Conservation (phyloP, 495 filamentous ascomycete genomes). For the Aspergillus ostianus region DNA sequence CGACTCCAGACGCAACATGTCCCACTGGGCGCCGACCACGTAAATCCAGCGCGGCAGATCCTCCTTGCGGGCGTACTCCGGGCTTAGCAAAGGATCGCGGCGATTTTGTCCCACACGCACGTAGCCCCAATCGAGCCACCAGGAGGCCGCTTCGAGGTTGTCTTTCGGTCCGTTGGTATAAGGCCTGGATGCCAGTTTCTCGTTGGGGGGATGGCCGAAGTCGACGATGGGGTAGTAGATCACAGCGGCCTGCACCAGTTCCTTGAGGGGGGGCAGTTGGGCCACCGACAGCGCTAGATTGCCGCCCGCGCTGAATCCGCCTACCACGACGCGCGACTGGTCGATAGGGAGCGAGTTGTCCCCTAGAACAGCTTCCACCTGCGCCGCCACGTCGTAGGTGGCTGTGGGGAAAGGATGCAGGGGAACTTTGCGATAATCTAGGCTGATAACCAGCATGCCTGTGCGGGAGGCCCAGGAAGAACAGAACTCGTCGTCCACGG, state of each 20-base stretch:
- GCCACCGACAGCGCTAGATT: slow-evolving; percentile 32
- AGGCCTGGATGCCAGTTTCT: slow-evolving; percentile 27
- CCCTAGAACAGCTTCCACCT: slow-evolving; percentile 30
- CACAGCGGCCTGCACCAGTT: slow-evolving; percentile 27
- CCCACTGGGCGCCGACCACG: slow-evolving; percentile 30
- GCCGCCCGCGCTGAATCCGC: slow-evolving; percentile 39
- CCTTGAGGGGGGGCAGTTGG: slow-evolving; percentile 28
- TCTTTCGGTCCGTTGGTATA: slow-evolving; percentile 27
- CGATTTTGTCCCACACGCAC: slow-evolving; percentile 29
- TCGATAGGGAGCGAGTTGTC: slow-evolving; percentile 22
- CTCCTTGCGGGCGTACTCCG: slow-evolving; percentile 27
- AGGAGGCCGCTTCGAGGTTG: slow-evolving; percentile 21
- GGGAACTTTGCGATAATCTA: slow-evolving; percentile 38
- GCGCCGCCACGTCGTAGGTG: slow-evolving; percentile 24
- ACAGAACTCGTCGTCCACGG: slow-evolving; percentile 33
- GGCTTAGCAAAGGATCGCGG: slow-evolving; percentile 35
- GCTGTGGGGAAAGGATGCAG: slow-evolving; percentile 30
- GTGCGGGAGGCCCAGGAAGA: slow-evolving; percentile 26
- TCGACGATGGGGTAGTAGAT: slow-evolving; percentile 37
- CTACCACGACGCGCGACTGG: slow-evolving; percentile 30
- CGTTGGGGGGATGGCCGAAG: slow-evolving; percentile 23
- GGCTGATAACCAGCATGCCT: slow-evolving; percentile 33
- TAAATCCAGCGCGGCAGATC: slow-evolving; percentile 33
- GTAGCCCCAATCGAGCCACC: slow-evolving; percentile 33
- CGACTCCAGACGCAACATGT: slow-evolving; percentile 30